phyloP scores from a whole-genome alignment of 108 stramenopile species.

The Skeletonema grethae region DNA sequence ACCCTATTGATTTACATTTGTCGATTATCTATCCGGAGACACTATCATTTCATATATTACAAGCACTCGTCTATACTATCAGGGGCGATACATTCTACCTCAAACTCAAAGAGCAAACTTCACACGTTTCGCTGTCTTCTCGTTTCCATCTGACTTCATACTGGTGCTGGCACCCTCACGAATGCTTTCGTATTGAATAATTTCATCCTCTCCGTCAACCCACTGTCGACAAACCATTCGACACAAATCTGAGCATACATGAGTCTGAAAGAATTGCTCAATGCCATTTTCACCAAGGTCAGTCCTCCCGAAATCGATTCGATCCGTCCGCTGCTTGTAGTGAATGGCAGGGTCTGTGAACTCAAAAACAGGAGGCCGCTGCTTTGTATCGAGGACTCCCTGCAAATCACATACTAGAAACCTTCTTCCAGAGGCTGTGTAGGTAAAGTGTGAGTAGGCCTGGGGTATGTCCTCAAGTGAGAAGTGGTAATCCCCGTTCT shows the following conservation, averaged over 20 bases:
- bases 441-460: constrained; percentile 61
- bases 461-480: constrained; percentile 43
- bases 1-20: too few relatives aligned
- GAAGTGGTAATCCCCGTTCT: constrained; percentile 5
- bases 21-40: too few relatives aligned
- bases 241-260: constrained; percentile 46
- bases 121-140: not conserved
- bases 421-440: constrained; percentile 29
- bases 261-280: constrained; percentile 43
- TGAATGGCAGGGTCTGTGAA: constrained; percentile 62
- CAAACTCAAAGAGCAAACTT: not conserved
- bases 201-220: constrained; percentile 11
- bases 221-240: constrained; percentile 48
- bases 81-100: too few relatives aligned
- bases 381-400: constrained; percentile 34
- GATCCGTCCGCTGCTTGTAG: constrained; percentile 28
- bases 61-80: too few relatives aligned
- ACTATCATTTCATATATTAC: too few relatives aligned
- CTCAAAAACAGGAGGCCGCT: constrained; percentile 36
- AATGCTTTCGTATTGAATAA: not conserved
- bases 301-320: constrained; percentile 48
- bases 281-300: constrained; percentile 55
- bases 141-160: not conserved
- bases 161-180: not conserved
- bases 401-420: constrained; percentile 62